These are phyloP conservation scores for Sclerospora graminicola DNA, from an alignment of 352 stramenopile genomes.

Conservation along the genomic window DNA sequence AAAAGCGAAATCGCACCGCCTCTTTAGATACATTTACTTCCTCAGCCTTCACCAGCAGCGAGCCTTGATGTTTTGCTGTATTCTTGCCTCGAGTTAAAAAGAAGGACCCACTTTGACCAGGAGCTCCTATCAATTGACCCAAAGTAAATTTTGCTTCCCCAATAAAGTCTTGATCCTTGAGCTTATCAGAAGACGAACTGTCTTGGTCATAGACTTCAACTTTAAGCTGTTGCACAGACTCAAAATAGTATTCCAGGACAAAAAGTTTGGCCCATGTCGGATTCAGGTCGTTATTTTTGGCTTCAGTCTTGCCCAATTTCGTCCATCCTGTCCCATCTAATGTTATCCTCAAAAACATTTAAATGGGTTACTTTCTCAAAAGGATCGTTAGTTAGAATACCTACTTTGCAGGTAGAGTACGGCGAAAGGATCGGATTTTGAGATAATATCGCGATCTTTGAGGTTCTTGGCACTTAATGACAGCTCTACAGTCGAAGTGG, in stretches of 20 bases:
- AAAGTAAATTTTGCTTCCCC: constrained; percentile 65
- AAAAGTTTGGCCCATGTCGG: constrained; percentile 77
- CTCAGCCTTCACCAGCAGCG: constrained; percentile 47
- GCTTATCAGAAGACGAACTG: constrained; percentile 37
- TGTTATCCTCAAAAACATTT: too few species aligned
- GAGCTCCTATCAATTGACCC: constrained; percentile 68
- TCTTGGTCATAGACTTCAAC: constrained; percentile 86
- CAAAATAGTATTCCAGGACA: constrained; percentile 76
- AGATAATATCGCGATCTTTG: constrained; percentile 79
- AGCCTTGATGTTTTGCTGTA: constrained; percentile 33
- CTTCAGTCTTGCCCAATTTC: constrained; percentile 68
- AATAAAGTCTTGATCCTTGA: constrained; percentile 68
- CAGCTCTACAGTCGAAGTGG: constrained; percentile 65
- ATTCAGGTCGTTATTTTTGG: constrained; percentile 63
- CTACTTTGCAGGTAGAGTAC: constrained; percentile 41
- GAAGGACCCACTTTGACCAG: constrained; percentile 50
- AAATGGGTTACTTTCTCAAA: too few species aligned
- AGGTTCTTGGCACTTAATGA: constrained; percentile 72
- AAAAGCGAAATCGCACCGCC: constrained; percentile 36
- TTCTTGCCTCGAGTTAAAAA: constrained; percentile 35
- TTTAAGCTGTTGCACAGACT: constrained; percentile 73
- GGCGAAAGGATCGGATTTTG: constrained; percentile 83
- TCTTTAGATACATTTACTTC: constrained; percentile 41
- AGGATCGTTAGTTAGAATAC: too few species aligned
- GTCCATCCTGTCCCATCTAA: constrained; percentile 52